phyloP scores from a whole-genome alignment of 768 basidiomycete genomes.

The Paxillus rubicundulus region DNA sequence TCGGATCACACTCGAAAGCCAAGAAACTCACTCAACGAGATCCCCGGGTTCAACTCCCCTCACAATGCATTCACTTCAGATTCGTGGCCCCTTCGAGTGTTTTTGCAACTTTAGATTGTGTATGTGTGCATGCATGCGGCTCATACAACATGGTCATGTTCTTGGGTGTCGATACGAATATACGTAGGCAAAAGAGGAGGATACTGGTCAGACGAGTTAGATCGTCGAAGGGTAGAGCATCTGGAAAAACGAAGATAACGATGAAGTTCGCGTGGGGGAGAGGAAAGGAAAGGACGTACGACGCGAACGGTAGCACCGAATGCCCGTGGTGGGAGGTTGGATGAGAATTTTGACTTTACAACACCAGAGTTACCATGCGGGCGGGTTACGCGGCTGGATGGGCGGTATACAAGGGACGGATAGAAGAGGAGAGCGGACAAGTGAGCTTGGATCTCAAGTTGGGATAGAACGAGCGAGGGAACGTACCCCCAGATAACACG shows the following conservation, averaged over 20 bases:
- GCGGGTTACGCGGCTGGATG: constrained; percentile 78
- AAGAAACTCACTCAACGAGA: too few relatives aligned
- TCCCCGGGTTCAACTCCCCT: neutral
- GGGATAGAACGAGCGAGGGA: neutral
- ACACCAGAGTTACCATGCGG: constrained; percentile 94
- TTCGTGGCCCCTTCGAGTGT: neutral
- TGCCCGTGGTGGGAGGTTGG: constrained; percentile 91
- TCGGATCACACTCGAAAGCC: too few relatives aligned
- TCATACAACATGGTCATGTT: constrained; percentile 19
- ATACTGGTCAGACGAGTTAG: constrained; percentile 39
- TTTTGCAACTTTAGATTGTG: constrained; percentile 11
- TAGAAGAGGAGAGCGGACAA: neutral
- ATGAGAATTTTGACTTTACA: constrained; percentile 94
- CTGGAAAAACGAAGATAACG: constrained; percentile 33
- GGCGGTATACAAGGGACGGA: too few relatives aligned
- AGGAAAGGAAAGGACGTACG: constrained; percentile 48
- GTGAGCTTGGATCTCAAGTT: neutral
- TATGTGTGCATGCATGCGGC: constrained; percentile 16
- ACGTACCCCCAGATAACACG: constrained; percentile 98
- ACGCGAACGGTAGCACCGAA: constrained; percentile 93
- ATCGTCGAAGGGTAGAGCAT: constrained; percentile 93
- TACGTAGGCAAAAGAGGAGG: constrained; percentile 22
- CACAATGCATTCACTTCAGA: neutral
- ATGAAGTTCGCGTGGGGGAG: constrained; percentile 3
- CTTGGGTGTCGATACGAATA: constrained; percentile 15